Conservation (phyloP, 176 grass and related monocot genomes). For the Calamus simplicifolius region DNA sequence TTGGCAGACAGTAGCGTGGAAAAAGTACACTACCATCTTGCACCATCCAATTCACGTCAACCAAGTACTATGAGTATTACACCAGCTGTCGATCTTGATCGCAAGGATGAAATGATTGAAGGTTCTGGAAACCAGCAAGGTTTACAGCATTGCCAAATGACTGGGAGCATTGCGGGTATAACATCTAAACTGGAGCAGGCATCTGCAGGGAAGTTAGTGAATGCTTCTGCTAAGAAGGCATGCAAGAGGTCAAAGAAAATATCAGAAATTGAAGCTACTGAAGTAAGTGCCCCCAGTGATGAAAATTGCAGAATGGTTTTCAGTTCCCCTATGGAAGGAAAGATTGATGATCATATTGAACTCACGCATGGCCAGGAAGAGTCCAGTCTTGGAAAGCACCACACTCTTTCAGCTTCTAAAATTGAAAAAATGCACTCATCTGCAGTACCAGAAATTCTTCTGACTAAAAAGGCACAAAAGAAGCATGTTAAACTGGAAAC, state of each 20-base stretch:
- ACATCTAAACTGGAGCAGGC: not conserved
- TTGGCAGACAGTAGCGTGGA: constrained; percentile 22
- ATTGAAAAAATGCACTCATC: not conserved
- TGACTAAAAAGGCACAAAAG: not conserved
- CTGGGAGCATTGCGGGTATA: not conserved
- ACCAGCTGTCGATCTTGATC: constrained; percentile 31
- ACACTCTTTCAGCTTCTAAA: not conserved
- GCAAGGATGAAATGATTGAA: constrained; percentile 23
- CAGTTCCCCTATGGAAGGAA: not conserved
- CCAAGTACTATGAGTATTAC: not conserved
- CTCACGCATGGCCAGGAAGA: not conserved
- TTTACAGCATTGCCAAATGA: constrained; percentile 18
- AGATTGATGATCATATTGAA: constrained; percentile 7
- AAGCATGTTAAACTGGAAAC: constrained; percentile 1
- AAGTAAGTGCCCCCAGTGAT: constrained; percentile 28
- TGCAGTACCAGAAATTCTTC: not conserved
- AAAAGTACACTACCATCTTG: constrained; percentile 22
- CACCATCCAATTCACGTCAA: too few relatives aligned
- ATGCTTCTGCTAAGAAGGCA: constrained; percentile 43
- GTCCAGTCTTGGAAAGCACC: not conserved
- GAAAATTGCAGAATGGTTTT: constrained; percentile 16
- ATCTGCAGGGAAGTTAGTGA: constrained; percentile 21
- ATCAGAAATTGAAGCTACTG: constrained; percentile 43
- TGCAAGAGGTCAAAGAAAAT: constrained; percentile 60
- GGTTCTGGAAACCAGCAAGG: constrained; percentile 25